Base-by-base conservation (phyloP, 345 rosid species). In the Noccaea bulbosa region DNA sequence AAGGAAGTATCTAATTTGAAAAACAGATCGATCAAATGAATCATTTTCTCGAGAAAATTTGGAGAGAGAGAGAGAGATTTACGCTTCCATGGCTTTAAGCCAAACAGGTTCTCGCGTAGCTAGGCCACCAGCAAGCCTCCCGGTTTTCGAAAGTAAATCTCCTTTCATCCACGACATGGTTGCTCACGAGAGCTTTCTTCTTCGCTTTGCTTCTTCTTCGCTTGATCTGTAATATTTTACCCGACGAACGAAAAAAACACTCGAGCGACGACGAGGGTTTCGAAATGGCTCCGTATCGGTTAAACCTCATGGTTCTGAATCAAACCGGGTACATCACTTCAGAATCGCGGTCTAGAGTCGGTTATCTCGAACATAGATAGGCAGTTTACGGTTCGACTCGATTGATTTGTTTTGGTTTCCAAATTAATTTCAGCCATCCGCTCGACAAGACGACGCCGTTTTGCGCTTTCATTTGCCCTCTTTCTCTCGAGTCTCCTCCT, bases 51-150 rank as follows among this genome's bases (percentile, higher is more conserved):
- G 47, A 59, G 46, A 60, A 50, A 37, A 50, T 35, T 12, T 30
- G 38, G 22, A 45, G 37, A 24, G 65, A 40, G 63, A 73, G 52
- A 67, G 20, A 73, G 77, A 78, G 61, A 73, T 79, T 74, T 32
- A 91, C 96, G 83, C 85, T 82, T 89, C 88, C 97, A 93, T 89
- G 74, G 97, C 84, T 83, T 89, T 93, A 71, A 91, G 91, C 96
- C 98, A 89, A 55, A 75, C 69, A 59, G 93, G 96, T 74, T 89
- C 91, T 1, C 85, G 78, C 48, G 73, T 87, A 57, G 91, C 96
- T 59, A 93, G 61, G 27, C 99, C 99, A 73, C 89, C 88, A 35
- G 89, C 96, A 58, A 93, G 91, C 83, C 80, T 93, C 71, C 88
- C 85, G 65, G 88, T 82, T 77, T 78, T 87, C 7, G 88, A 62